Conservation (phyloP, 2,329 filamentous ascomycete species). For the Sporothrix mexicana region DNA sequence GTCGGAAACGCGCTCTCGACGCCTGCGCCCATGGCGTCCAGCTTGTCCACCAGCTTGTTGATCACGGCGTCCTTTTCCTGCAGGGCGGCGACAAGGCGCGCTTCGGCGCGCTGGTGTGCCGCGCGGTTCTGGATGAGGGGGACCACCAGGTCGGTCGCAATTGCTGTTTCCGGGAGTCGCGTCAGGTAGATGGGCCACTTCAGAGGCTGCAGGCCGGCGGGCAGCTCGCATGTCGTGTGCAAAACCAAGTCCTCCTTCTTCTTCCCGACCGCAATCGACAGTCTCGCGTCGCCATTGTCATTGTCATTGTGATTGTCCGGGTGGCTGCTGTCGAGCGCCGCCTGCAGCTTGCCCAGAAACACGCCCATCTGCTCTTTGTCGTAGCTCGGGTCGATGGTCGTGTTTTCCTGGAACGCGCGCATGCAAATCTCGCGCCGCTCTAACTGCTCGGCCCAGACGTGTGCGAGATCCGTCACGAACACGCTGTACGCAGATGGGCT, state of each 20-base stretch:
- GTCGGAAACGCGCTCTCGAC: conserved; percentile 61
- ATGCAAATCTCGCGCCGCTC: conserved; percentile 66
- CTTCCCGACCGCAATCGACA: conserved; percentile 40
- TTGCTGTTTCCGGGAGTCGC: conserved; percentile 50
- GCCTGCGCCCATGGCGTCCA: conserved; percentile 57
- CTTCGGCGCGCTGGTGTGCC: conserved; percentile 49
- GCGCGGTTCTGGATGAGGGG: conserved; percentile 58
- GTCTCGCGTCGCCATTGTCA: conserved; percentile 39
- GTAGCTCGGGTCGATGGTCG: conserved; percentile 75
- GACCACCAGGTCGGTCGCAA: conserved; percentile 58
- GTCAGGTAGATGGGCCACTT: conserved; percentile 68
- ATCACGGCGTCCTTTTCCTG: conserved; percentile 60
- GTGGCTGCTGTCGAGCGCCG: conserved; percentile 50
- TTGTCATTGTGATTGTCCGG: no score
- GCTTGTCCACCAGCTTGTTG: conserved; percentile 58
- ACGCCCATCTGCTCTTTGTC: conserved; percentile 70
- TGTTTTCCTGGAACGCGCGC: conserved; percentile 66
- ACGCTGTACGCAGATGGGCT: conserved; percentile 63
- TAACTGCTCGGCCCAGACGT: conserved; percentile 73
- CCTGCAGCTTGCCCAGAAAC: conserved; percentile 67
- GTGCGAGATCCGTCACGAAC: conserved; percentile 72
- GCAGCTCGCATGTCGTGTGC: conserved; percentile 64
- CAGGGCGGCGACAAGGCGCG: conserved; percentile 52
- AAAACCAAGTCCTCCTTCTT: conserved; percentile 55
- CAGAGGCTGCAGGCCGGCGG: conserved; percentile 65